phyloP scores from a whole-genome alignment of 768 basidiomycete species.

The Mrakia blollopis region DNA sequence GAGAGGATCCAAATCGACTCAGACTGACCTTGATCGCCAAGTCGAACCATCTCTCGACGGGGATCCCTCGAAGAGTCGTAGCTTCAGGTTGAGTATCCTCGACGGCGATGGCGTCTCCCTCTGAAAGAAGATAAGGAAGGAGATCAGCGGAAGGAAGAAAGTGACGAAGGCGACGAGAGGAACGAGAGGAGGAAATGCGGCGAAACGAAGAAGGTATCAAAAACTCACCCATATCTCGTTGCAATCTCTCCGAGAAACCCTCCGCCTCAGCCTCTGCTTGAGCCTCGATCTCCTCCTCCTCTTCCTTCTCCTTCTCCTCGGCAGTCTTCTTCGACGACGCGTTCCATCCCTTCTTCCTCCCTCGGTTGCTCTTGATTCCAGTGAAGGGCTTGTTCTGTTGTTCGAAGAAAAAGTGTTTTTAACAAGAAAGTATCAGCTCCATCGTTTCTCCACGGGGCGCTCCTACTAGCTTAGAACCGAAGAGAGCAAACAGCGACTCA shows the following conservation, averaged over 20 bases:
- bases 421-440: no score
- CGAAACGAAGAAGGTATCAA: not conserved
- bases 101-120: conserved; percentile 16
- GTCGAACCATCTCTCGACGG: conserved; percentile 77
- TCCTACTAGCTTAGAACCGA: no score
- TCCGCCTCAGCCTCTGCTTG: conserved; percentile 42
- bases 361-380: not conserved
- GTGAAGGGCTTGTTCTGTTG: conserved; percentile 10
- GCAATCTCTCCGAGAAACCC: conserved; percentile 44
- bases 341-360: not conserved
- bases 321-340: no score
- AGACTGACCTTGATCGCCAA: conserved; percentile 73
- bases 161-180: not conserved
- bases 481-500: conserved; percentile 46
- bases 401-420: no score
- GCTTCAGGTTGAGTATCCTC: conserved; percentile 49
- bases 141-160: not conserved
- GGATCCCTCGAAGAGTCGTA: conserved; percentile 70
- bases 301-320: conserved; percentile 20
- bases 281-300: conserved; percentile 16
- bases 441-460: no score
- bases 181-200: no score
- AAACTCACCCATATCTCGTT: conserved; percentile 42
- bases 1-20: not conserved
- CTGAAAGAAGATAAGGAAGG: conserved; percentile 24